Conservation (phyloP, 768 basidiomycete genomes). For the Paxillus rubicundulus region DNA sequence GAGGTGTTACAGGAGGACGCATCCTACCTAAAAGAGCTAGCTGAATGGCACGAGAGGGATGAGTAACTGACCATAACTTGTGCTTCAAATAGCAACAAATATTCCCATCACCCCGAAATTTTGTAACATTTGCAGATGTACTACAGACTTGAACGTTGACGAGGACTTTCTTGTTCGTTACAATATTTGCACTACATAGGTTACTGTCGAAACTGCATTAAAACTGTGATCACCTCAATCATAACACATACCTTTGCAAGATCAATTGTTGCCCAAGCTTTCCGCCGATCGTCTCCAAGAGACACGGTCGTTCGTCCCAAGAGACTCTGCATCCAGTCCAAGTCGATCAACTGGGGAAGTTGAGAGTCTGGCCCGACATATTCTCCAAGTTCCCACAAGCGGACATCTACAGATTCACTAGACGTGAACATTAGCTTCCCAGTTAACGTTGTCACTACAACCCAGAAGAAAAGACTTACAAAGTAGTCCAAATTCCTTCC, state of each 20-base stretch:
- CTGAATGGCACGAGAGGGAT: too few species aligned
- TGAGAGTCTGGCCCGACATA: not conserved
- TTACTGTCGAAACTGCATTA: too few species aligned
- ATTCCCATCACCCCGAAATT: too few species aligned
- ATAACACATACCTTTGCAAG: not conserved
- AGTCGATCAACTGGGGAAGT: not conserved
- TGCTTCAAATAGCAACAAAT: too few species aligned
- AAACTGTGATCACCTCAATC: too few species aligned
- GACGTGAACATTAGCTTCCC: not conserved
- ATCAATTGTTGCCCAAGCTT: conserved; percentile 3
- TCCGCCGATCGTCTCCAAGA: not conserved
- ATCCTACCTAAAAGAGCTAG: too few species aligned
- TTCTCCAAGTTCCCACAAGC: conserved; percentile 1
- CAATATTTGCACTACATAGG: too few species aligned
- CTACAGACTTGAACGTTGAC: too few species aligned
- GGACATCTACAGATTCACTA: not conserved
- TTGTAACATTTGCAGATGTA: too few species aligned
- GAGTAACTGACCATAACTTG: too few species aligned
- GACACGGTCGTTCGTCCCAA: not conserved
- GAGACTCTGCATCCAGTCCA: not conserved
- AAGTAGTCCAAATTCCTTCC: not conserved
- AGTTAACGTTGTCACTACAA: not conserved
- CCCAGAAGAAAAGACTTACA: not conserved
- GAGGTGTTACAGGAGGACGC: too few species aligned
- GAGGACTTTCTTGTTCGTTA: too few species aligned